Percentiles rank a stretch among this genome's conserved stretches.
phyloP scores from a whole-genome alignment of 805 yeast species.

The Ogataea neopini region DNA sequence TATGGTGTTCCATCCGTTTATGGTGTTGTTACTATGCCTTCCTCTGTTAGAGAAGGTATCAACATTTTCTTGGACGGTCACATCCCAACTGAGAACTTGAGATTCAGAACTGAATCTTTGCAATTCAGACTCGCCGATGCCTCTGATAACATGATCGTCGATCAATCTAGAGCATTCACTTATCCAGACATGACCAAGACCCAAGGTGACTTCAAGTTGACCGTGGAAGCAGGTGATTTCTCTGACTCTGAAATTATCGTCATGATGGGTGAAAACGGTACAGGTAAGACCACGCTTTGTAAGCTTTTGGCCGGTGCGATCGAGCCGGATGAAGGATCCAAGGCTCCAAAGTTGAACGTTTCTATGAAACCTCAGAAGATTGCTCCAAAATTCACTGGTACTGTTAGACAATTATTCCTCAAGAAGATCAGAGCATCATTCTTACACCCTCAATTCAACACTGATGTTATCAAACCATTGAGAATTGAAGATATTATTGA shows the following conservation, averaged over 20 bases:
- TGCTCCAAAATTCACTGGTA: constrained; percentile 98
- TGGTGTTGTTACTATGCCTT: constrained; percentile 96
- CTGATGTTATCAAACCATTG: constrained; percentile 96
- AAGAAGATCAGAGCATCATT: constrained; percentile 94
- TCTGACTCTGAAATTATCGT: constrained; percentile 96
- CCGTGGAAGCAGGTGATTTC: constrained; percentile 83
- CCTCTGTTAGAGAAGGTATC: constrained; percentile 98
- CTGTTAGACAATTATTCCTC: constrained; percentile 95
- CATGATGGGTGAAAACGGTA: constrained; percentile 99
- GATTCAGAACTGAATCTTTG: constrained; percentile 94
- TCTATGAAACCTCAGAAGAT: constrained; percentile 99
- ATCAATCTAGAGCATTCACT: constrained; percentile 72
- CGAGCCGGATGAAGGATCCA: constrained; percentile 77
- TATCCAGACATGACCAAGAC: constrained; percentile 87
- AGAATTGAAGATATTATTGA: constrained; percentile 92
- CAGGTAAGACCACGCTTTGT: constrained; percentile 98
- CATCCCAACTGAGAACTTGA: constrained; percentile 93
- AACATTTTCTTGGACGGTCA: constrained; percentile 98
- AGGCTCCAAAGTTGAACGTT: constrained; percentile 85
- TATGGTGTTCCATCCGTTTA: constrained; percentile 98
- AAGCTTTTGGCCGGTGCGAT: constrained; percentile 91
- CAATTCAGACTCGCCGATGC: constrained; percentile 94
- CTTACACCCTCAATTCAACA: constrained; percentile 95
- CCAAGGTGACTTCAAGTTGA: constrained; percentile 92
- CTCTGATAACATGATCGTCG: constrained; percentile 69